Evolutionary conservation across 2,329 filamentous ascomycete species (phyloP), one percentile per base, ranked within the genome.

Genomic region (Fusarium hostae): DNA sequence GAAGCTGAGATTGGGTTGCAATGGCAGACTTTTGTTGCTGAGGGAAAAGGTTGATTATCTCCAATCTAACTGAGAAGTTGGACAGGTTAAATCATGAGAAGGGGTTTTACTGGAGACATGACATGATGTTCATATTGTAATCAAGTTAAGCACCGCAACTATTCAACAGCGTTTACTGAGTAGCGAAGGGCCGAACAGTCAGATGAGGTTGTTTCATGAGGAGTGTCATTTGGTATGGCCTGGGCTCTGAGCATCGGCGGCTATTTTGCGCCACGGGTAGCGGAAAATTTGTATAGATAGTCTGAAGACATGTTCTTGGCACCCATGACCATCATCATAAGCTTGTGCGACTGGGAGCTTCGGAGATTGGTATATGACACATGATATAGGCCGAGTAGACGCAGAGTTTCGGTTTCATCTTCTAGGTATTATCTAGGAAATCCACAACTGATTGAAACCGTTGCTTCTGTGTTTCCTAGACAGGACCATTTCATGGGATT

Each of bases 1-100:
- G 45, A 50, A 20, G 47, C 37, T 63, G 56, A 73, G 52, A 72
- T 74, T 74, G 59, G 56, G 63, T 69, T 73, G 54, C 47, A 59
- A 67, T 45, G 57, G 45, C 48, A 28, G 52, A 56, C 28, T 54
- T 51, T 56, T 70, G 51, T 66, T 66, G 52, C 37, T 55, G 48
- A 66, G 44, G 44, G 57, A 43, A 60, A 57, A 18, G 10, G 37
- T 51, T 63, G 34, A 59, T 48, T 41, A 63, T 68, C 59, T 57
- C 73, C 57, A 60, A 32, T 57, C 51, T 41, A 41, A 51, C 16
- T 43, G 35, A 16, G 30, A 66, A 43, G 41, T 59, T 35, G 22
- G 50, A 34, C 64, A 44, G 47, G 69, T 55, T 58, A 28, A 32
- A 15, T 34, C 30, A 50, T 39, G 60, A 40, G 44, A 65, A 59